A percentile compares a stretch with the other conserved stretches of the same genome.
These are phyloP conservation scores for Mycena floridula DNA, from an alignment of 768 basidiomycete species.

Conservation along the genomic window DNA sequence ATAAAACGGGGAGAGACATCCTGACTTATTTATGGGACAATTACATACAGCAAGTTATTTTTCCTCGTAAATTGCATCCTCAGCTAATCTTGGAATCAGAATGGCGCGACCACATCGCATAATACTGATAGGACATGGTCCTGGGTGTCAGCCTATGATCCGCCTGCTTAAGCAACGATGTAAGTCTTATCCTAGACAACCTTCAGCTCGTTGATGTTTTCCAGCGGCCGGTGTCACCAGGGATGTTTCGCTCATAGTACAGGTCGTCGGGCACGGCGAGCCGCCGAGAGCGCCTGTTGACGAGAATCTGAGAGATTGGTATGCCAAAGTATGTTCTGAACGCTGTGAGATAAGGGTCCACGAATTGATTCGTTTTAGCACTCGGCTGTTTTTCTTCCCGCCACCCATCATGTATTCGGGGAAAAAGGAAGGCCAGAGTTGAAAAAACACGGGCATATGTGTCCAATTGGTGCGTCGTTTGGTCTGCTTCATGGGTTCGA, in stretches of 20 bases:
- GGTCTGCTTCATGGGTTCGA: neutral
- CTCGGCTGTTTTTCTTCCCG: slow-evolving; percentile 66
- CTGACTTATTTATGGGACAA: slow-evolving; percentile 94
- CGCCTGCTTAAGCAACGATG: slow-evolving; percentile 68
- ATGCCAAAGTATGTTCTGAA: slow-evolving; percentile 47
- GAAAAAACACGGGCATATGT: slow-evolving; percentile 60
- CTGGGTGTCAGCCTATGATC: slow-evolving; percentile 72
- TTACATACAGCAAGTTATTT: slow-evolving; percentile 75
- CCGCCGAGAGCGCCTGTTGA: slow-evolving; percentile 51
- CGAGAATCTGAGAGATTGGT: slow-evolving; percentile 59
- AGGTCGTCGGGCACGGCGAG: slow-evolving; percentile 60
- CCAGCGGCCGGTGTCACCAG: slow-evolving; percentile 52
- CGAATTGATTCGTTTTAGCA: slow-evolving; percentile 38
- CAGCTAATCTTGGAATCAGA: too few relatives aligned
- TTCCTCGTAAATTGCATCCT: too few relatives aligned
- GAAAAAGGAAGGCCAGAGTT: slow-evolving; percentile 35
- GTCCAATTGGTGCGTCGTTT: slow-evolving; percentile 48
- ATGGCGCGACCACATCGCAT: slow-evolving; percentile 69
- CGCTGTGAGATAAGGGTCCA: neutral
- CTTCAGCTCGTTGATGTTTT: neutral
- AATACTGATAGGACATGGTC: slow-evolving; percentile 82
- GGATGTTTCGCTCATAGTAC: slow-evolving; percentile 65
- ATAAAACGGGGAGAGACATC: slow-evolving; percentile 49
- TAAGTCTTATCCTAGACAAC: slow-evolving; percentile 28
- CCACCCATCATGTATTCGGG: slow-evolving; percentile 48